A percentile compares a stretch with the other conserved stretches of the same genome.
These are phyloP conservation scores for Rasamsonia emersonii DNA, from an alignment of 2,329 filamentous ascomycete genomes.

Conservation along the genomic window DNA sequence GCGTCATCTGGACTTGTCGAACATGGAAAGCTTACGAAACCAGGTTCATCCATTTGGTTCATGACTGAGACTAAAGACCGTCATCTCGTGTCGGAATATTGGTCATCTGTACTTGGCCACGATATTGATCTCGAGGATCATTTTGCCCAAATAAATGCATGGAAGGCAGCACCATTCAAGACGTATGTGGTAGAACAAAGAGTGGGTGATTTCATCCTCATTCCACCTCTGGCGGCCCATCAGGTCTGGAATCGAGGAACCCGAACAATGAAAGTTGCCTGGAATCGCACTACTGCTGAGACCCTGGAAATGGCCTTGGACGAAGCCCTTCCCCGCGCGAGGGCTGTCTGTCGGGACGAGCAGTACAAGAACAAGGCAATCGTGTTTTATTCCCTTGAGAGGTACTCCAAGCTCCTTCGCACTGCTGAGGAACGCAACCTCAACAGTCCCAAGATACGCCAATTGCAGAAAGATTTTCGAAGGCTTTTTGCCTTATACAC, in stretches of 20 bases:
- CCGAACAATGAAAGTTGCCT: slow-evolving; percentile 92
- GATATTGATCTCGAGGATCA: slow-evolving; percentile 96
- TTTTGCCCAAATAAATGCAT: slow-evolving; percentile 90
- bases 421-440: slow-evolving; percentile 45
- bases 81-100: slow-evolving; percentile 85
- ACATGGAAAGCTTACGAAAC: slow-evolving; percentile 60
- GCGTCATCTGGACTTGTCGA: slow-evolving; percentile 58
- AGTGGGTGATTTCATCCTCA: slow-evolving; percentile 83
- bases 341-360: slow-evolving; percentile 90
- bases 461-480: slow-evolving; percentile 76
- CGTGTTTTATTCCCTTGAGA: slow-evolving; percentile 74
- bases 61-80: slow-evolving; percentile 97
- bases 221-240: slow-evolving; percentile 87
- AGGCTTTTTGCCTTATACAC: slow-evolving; percentile 70
- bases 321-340: slow-evolving; percentile 80
- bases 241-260: slow-evolving; percentile 98
- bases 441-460: slow-evolving; percentile 49
- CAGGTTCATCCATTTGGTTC: slow-evolving; percentile 93
- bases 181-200: slow-evolving; percentile 89
- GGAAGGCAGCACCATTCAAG: slow-evolving; percentile 88
- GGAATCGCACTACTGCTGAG: slow-evolving; percentile 91
- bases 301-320: slow-evolving; percentile 77
- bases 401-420: slow-evolving; percentile 58
- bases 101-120: slow-evolving; percentile 83
- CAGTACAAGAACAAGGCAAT: slow-evolving; percentile 99